Conservation (phyloP, 305 asterid species). For the Fraxinus greggii region DNA sequence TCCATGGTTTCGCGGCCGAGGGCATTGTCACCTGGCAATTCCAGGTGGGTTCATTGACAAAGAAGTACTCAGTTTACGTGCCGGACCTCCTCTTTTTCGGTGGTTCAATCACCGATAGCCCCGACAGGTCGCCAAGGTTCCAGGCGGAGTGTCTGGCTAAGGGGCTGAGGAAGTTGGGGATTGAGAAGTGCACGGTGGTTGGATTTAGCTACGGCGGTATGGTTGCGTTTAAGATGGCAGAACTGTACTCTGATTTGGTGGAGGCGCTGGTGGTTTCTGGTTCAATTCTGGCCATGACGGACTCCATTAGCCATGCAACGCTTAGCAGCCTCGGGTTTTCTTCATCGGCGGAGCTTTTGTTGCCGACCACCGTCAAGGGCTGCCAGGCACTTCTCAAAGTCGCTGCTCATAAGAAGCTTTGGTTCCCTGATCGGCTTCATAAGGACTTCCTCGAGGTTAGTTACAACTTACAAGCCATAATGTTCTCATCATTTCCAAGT, state of each 20-base stretch:
- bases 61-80: conserved; percentile 68
- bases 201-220: conserved; percentile 96
- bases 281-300: conserved; percentile 73
- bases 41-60: conserved; percentile 68
- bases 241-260: conserved; percentile 62
- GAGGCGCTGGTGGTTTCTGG: conserved; percentile 68
- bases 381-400: conserved; percentile 69
- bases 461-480: neutral
- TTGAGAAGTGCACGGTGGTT: conserved; percentile 68
- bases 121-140: conserved; percentile 72
- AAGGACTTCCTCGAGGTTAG: conserved; percentile 73
- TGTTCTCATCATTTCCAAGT: neutral
- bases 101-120: conserved; percentile 55
- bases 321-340: conserved; percentile 60
- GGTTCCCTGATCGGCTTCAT: conserved; percentile 87
- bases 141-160: conserved; percentile 70
- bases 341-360: conserved; percentile 71
- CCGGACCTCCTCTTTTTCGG: conserved; percentile 94
- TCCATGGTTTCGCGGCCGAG: conserved; percentile 88
- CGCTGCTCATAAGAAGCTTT: conserved; percentile 69
- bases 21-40: conserved; percentile 76
- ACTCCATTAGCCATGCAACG: conserved; percentile 49
- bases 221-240: conserved; percentile 96
- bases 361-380: conserved; percentile 68
- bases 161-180: conserved; percentile 64